These are phyloP conservation scores for Xylariaceae sp. DNA, from an alignment of 2,329 filamentous ascomycete genomes.

Conservation along the genomic window DNA sequence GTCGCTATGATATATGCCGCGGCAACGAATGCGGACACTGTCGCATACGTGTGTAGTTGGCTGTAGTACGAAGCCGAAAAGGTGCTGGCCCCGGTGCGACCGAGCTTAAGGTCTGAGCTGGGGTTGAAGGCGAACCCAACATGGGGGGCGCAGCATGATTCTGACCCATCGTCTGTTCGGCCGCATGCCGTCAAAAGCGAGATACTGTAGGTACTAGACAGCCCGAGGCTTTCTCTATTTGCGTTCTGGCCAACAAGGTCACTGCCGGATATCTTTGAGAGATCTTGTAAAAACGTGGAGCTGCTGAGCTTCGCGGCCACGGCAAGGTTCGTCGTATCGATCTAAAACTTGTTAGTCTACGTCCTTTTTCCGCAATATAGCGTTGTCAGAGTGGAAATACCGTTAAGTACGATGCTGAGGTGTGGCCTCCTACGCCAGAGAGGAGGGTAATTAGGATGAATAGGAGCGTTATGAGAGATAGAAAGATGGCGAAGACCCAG, in stretches of 20 bases:
- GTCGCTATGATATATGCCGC: constrained; percentile 39
- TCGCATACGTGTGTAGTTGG: constrained; percentile 37
- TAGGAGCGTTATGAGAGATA: constrained; percentile 35
- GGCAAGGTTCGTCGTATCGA: constrained; percentile 39
- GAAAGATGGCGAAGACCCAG: constrained; percentile 28
- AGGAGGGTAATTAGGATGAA: constrained; percentile 39
- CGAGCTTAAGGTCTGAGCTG: constrained; percentile 39
- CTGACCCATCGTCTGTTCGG: constrained; percentile 27
- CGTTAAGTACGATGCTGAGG: constrained; percentile 44
- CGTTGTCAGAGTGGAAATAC: constrained; percentile 24
- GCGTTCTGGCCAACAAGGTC: constrained; percentile 41
- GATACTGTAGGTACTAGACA: constrained; percentile 41
- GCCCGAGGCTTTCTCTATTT: constrained; percentile 37
- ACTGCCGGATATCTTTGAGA: constrained; percentile 39
- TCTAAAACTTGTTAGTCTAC: constrained; percentile 30
- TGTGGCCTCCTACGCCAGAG: constrained; percentile 36
- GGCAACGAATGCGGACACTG: constrained; percentile 37
- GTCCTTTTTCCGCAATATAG: neutral
- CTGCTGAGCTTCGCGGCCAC: constrained; percentile 40
- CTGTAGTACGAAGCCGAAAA: constrained; percentile 30
- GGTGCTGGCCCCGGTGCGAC: constrained; percentile 30
- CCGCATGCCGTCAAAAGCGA: constrained; percentile 44
- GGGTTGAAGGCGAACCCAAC: constrained; percentile 43
- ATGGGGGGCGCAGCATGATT: constrained; percentile 37
- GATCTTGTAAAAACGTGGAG: constrained; percentile 42